These are phyloP conservation scores for Pezicula carpinea DNA, from an alignment of 2,329 filamentous ascomycete species.

Conservation along the genomic window DNA sequence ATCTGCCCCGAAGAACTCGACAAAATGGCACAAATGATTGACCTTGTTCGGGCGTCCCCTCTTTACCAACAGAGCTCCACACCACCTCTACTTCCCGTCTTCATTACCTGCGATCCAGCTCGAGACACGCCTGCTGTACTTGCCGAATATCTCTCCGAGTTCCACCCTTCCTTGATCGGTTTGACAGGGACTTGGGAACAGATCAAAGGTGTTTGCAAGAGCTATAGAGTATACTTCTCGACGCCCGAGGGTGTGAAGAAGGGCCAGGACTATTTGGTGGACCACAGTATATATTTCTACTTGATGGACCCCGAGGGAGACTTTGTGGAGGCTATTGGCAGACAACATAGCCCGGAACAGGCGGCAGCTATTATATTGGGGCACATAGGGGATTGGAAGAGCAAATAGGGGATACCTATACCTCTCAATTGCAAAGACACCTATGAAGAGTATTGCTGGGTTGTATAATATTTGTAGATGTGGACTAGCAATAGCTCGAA, in stretches of 20 bases:
- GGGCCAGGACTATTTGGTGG: slow-evolving; percentile 94
- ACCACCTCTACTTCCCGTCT: slow-evolving; percentile 65
- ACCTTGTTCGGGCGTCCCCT: slow-evolving; percentile 51
- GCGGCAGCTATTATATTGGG: slow-evolving; percentile 79
- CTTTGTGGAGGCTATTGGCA: slow-evolving; percentile 93
- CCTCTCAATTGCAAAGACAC: too few relatives aligned
- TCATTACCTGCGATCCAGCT: slow-evolving; percentile 93
- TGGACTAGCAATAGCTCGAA: too few relatives aligned
- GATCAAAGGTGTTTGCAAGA: slow-evolving; percentile 91
- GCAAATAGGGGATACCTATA: slow-evolving; percentile 15
- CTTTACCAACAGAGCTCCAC: slow-evolving; percentile 37
- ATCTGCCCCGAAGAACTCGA: slow-evolving; percentile 99
- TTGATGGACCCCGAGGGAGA: slow-evolving; percentile 98
- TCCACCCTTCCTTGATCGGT: slow-evolving; percentile 81
- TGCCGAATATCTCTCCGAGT: slow-evolving; percentile 82
- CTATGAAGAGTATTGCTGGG: too few relatives aligned
- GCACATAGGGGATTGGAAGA: slow-evolving; percentile 77
- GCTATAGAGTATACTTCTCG: slow-evolving; percentile 95
- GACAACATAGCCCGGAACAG: slow-evolving; percentile 87
- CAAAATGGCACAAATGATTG: slow-evolving; percentile 97
- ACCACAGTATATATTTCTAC: slow-evolving; percentile 99
- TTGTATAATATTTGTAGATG: too few relatives aligned
- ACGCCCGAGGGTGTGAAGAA: slow-evolving; percentile 84
- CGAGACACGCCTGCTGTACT: slow-evolving; percentile 83
- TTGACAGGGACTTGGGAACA: slow-evolving; percentile 91